Percentiles rank a stretch among this genome's conserved stretches.
Evolutionary conservation across 805 yeast species (phyloP).

Genomic region (Sugiyamaella lignohabitans): DNA sequence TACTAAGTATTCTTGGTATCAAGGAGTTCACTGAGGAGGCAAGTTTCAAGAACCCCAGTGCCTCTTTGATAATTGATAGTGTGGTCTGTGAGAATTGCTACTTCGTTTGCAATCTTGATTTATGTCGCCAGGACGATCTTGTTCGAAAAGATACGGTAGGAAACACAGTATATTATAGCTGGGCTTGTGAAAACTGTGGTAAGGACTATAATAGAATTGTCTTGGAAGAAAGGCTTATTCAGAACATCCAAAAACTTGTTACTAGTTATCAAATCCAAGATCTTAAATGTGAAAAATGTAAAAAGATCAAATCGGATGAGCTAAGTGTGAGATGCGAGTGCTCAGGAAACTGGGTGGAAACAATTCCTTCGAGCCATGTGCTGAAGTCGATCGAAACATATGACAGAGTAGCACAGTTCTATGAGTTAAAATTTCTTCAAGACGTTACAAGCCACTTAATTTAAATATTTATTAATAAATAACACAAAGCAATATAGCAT

Average conservation of each 20-base stretch:
- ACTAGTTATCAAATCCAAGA: conserved; percentile 74
- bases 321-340: conserved; percentile 75
- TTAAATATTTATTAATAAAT: not conserved
- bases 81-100: conserved; percentile 78
- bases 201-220: conserved; percentile 57
- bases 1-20: conserved; percentile 67
- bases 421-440: conserved; percentile 53
- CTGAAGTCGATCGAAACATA: conserved; percentile 43
- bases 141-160: conserved; percentile 20
- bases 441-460: conserved; percentile 19
- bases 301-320: conserved; percentile 55
- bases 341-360: conserved; percentile 77
- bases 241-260: conserved; percentile 49
- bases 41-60: conserved; percentile 65
- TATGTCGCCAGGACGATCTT: conserved; percentile 60
- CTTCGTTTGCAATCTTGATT: conserved; percentile 65
- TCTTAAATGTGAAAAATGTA: conserved; percentile 71
- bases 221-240: conserved; percentile 73
- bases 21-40: conserved; percentile 80
- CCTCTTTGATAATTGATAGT: conserved; percentile 57
- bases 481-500: not conserved
- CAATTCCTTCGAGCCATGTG: conserved; percentile 42
- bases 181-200: conserved; percentile 64
- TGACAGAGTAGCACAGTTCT: conserved; percentile 52
- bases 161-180: conserved; percentile 10